Conservation (phyloP, 2,329 filamentous ascomycete genomes). For the Septoria linicola region DNA sequence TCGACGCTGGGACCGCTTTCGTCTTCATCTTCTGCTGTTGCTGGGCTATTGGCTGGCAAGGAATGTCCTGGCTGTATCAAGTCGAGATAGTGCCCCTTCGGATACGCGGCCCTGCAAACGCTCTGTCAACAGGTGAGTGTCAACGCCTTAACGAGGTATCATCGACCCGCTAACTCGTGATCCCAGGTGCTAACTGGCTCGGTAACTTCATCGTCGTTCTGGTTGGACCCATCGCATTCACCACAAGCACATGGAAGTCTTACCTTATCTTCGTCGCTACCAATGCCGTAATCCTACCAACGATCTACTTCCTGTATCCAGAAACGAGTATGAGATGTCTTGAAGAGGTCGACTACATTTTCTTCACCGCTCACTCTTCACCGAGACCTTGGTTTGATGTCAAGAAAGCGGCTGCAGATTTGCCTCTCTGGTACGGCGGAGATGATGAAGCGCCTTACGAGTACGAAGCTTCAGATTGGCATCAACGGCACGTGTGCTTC, state of each 20-base stretch:
- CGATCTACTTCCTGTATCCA: conserved; percentile 61
- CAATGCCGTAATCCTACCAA: conserved; percentile 43
- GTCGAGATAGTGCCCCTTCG: conserved; percentile 61
- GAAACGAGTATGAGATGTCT: conserved; percentile 56
- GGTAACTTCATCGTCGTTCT: conserved; percentile 64
- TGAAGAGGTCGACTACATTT: conserved; percentile 70
- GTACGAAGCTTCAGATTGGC: conserved; percentile 35
- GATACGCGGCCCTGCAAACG: conserved; percentile 63
- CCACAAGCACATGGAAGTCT: conserved; percentile 55
- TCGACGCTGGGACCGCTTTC: conserved; percentile 51
- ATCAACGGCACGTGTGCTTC: conserved; percentile 35
- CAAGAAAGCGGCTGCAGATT: conserved; percentile 50
- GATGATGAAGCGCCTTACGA: conserved; percentile 24
- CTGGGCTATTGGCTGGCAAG: conserved; percentile 61
- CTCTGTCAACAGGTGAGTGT: conserved; percentile 45
- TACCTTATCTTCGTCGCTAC: conserved; percentile 74
- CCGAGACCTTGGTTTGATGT: conserved; percentile 51
- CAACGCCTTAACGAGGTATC: no score
- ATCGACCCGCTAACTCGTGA: no score
- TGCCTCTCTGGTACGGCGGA: conserved; percentile 48
- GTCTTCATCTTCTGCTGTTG: conserved; percentile 62
- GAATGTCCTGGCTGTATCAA: conserved; percentile 62
- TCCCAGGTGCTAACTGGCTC: conserved; percentile 60
- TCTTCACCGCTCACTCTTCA: conserved; percentile 50
- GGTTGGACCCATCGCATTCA: conserved; percentile 59